A percentile compares a stretch with the other conserved stretches of the same genome.
Conservation (phyloP, 257 asterid genomes). For the Solanum stenotomum region DNA sequence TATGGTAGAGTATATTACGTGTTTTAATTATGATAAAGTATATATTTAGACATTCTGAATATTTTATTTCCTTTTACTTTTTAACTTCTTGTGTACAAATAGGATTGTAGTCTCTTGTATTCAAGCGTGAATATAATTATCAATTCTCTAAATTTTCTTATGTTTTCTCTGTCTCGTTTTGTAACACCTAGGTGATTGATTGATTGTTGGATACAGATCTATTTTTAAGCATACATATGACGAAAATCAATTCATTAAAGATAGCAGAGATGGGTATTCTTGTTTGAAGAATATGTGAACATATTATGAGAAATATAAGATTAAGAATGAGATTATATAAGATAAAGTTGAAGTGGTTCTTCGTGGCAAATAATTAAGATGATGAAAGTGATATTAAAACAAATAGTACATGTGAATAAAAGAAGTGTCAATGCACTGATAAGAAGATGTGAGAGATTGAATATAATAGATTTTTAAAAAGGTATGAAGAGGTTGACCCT, state of each 20-base stretch:
- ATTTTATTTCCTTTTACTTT: too few relatives aligned
- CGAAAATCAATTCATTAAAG: background rate
- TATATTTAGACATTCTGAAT: too few relatives aligned
- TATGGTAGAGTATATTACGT: background rate
- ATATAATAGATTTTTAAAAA: background rate
- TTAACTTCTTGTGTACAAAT: background rate
- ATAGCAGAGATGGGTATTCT: background rate
- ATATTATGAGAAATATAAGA: background rate
- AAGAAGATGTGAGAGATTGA: background rate
- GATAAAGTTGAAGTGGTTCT: background rate
- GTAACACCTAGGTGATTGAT: background rate
- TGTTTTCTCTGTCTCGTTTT: too few relatives aligned
- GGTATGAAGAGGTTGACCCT: background rate
- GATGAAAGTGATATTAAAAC: background rate
- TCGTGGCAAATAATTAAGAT: background rate
- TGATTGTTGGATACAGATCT: background rate
- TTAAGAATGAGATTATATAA: background rate
- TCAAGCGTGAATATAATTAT: too few relatives aligned
- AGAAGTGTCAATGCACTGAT: background rate
- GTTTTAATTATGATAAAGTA: background rate
- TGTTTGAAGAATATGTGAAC: background rate
- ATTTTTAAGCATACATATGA: background rate
- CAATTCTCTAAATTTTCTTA: too few relatives aligned
- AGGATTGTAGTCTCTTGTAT: too few relatives aligned
- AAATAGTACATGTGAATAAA: background rate